phyloP scores from a whole-genome alignment of 768 basidiomycete species.

The Tricholomella constricta region DNA sequence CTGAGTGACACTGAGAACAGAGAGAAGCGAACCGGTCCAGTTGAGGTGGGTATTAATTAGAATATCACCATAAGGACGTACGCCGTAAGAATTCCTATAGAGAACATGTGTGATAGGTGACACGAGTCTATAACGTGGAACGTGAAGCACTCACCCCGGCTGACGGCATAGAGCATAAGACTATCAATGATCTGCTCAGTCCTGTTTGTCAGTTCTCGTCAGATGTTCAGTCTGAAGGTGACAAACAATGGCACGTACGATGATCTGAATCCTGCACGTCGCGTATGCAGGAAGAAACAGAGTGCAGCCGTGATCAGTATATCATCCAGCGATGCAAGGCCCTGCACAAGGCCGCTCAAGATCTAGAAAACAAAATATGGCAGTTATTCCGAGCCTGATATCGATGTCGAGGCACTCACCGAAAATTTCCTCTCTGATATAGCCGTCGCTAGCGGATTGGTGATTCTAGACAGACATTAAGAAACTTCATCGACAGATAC shows the following conservation, averaged over 20 bases:
- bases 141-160: constrained; percentile 5
- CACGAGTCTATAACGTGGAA: not conserved
- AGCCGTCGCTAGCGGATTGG: constrained; percentile 7
- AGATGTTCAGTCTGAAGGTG: too few species aligned
- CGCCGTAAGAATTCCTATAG: constrained; percentile 7
- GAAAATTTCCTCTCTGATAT: constrained; percentile 9
- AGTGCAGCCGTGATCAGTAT: constrained; percentile 7
- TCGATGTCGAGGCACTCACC: not conserved
- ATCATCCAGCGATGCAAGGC: constrained; percentile 8
- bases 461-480: not conserved
- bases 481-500: too few species aligned
- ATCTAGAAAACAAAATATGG: not conserved
- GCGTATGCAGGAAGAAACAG: constrained; percentile 2
- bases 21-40: too few species aligned
- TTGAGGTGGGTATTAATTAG: too few species aligned
- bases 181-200: constrained; percentile 4
- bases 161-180: constrained; percentile 9
- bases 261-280: not conserved
- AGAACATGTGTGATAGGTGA: not conserved
- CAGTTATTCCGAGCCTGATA: not conserved
- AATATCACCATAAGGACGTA: not conserved
- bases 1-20: constrained; percentile 8
- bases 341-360: constrained; percentile 9
- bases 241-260: too few species aligned
- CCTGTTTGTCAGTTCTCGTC: too few species aligned